A percentile compares a stretch with the other conserved stretches of the same genome.
Conservation (phyloP, 495 filamentous ascomycete genomes). For the Astrothelium subdiscretum region DNA sequence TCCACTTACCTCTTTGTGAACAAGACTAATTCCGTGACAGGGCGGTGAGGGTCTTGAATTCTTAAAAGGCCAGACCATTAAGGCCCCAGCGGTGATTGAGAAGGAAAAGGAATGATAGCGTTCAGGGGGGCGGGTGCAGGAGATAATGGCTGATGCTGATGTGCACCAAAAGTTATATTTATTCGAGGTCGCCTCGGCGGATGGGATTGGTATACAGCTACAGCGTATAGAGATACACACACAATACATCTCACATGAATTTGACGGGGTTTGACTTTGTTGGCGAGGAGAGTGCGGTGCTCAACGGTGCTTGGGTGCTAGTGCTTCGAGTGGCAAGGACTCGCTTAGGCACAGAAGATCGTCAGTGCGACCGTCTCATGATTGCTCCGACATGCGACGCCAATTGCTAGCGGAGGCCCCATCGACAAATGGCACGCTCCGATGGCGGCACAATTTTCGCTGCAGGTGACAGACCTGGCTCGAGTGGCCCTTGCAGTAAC, state of each 20-base stretch:
- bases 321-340: too few relatives aligned
- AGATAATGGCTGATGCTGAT: background rate
- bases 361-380: background rate
- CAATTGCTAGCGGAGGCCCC: background rate
- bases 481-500: background rate
- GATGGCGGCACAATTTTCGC: background rate
- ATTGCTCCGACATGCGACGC: background rate
- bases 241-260: too few relatives aligned
- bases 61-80: conserved; percentile 61
- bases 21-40: conserved; percentile 31
- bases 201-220: too few relatives aligned
- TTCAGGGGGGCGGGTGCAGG: background rate
- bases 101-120: conserved; percentile 39
- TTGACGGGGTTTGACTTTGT: too few relatives aligned
- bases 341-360: background rate
- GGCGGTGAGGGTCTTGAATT: conserved; percentile 83
- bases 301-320: too few relatives aligned
- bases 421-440: background rate
- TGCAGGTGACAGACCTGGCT: conserved; percentile 1
- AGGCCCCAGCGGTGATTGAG: conserved; percentile 65
- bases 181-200: background rate
- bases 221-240: too few relatives aligned
- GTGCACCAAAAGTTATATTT: background rate
- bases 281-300: too few relatives aligned
- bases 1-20: background rate